Evolutionary conservation across 169 alveolate species (phyloP).

Genomic region (Babesia sp.): DNA sequence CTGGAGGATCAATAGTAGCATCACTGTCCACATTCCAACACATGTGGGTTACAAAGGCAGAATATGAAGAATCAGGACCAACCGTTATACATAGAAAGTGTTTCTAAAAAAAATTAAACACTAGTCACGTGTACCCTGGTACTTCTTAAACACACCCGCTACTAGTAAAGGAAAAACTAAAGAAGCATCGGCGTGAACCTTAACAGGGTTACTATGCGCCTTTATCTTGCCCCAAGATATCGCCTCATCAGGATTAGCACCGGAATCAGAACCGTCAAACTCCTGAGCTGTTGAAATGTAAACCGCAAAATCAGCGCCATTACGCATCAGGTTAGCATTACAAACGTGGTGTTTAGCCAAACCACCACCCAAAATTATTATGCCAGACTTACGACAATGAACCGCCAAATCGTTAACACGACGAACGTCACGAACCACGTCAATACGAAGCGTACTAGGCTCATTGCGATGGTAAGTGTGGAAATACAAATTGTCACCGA

Average conservation of each 20-base stretch:
- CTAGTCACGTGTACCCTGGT: slow-evolving; percentile 30
- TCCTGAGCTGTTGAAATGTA: slow-evolving; percentile 95
- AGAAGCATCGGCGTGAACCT: slow-evolving; percentile 95
- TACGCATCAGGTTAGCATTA: slow-evolving; percentile 98
- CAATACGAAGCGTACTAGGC: slow-evolving; percentile 85
- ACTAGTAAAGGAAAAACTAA: slow-evolving; percentile 93
- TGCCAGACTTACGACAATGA: slow-evolving; percentile 91
- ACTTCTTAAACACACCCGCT: slow-evolving; percentile 89
- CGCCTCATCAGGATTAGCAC: slow-evolving; percentile 99
- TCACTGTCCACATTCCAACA: slow-evolving; percentile 95
- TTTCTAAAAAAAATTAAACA: slow-evolving; percentile 77
- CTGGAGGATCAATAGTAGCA: slow-evolving; percentile 97
- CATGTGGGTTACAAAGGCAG: slow-evolving; percentile 98
- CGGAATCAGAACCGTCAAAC: slow-evolving; percentile 99
- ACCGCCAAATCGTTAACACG: slow-evolving; percentile 91
- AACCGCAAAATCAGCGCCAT: slow-evolving; percentile 99
- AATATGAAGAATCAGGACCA: slow-evolving; percentile 98
- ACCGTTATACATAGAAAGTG: slow-evolving; percentile 97
- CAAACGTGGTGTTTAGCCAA: slow-evolving; percentile 98
- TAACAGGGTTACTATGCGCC: slow-evolving; percentile 91
- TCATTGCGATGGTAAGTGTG: slow-evolving; percentile 79
- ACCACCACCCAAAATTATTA: slow-evolving; percentile 98
- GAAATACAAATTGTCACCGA: slow-evolving; percentile 94
- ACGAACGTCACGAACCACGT: slow-evolving; percentile 92
- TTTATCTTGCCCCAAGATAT: slow-evolving; percentile 99